Evolutionary conservation across 1,284 basidiomycete species (phyloP).

Genomic region (Ceratobasidium sp.): DNA sequence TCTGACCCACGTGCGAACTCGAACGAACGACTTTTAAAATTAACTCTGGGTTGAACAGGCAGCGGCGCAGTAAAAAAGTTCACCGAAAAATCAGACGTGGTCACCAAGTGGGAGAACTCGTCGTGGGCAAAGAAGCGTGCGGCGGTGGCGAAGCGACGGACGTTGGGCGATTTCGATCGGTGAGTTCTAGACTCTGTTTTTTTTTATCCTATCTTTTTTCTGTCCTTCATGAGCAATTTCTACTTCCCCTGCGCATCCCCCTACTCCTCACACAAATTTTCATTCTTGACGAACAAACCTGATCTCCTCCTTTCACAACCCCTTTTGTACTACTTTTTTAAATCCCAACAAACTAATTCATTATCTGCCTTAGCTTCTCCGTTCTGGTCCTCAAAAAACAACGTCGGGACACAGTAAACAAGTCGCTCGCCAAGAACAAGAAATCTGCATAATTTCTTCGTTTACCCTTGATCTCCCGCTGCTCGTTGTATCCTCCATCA

Average conservation of each 20-base stretch:
- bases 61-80: constrained; percentile 88
- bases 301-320: too few species aligned
- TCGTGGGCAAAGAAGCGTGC: constrained; percentile 93
- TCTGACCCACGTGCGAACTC: too few species aligned
- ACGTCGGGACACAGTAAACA: constrained; percentile 78
- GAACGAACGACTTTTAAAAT: too few species aligned
- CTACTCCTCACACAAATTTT: too few species aligned
- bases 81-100: constrained; percentile 83
- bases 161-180: constrained; percentile 91
- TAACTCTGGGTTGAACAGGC: constrained; percentile 1
- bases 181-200: constrained; percentile 51
- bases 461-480: constrained; percentile 2
- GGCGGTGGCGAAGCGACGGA: constrained; percentile 82
- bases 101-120: constrained; percentile 83
- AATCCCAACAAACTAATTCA: too few species aligned
- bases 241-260: too few species aligned
- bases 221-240: too few species aligned
- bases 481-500: constrained; percentile 1
- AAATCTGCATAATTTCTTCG: constrained; percentile 57
- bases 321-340: too few species aligned
- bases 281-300: too few species aligned
- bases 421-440: constrained; percentile 67
- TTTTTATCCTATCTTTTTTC: too few species aligned
- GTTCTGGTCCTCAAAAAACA: constrained; percentile 84
- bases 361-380: constrained; percentile 62